A percentile compares a stretch with the other conserved stretches of the same genome.
These are phyloP conservation scores for Choiromyces venosus DNA, from an alignment of 495 filamentous ascomycete genomes.

Conservation along the genomic window DNA sequence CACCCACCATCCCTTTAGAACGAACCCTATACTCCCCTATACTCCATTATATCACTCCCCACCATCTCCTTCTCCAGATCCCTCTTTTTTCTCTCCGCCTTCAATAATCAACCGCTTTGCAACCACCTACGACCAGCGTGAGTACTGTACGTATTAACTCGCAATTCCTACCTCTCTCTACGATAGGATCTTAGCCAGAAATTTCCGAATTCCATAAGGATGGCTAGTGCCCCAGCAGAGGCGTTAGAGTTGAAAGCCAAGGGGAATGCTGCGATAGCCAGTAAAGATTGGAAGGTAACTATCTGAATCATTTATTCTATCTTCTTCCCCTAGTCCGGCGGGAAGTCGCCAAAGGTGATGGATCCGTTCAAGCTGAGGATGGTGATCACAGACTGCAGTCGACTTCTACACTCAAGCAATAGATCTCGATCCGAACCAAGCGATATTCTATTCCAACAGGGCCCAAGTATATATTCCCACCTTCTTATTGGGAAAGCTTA, in stretches of 20 bases:
- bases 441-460: constrained; percentile 86
- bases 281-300: constrained; percentile 68
- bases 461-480: constrained; percentile 63
- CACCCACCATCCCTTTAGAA: neutral
- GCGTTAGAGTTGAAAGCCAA: constrained; percentile 82
- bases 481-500: neutral
- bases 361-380: neutral
- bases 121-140: neutral
- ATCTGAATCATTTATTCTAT: neutral
- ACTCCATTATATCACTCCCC: neutral
- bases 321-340: neutral
- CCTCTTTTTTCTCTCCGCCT: neutral
- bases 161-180: neutral
- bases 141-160: neutral
- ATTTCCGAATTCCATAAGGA: constrained; percentile 3
- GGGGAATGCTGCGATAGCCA: constrained; percentile 86
- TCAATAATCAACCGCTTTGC: neutral
- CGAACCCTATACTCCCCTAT: neutral
- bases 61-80: neutral
- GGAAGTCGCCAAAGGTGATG: neutral
- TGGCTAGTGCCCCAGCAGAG: constrained; percentile 50
- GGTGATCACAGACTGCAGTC: constrained; percentile 54
- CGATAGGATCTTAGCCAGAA: neutral
- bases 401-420: constrained; percentile 89
- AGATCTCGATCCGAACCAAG: constrained; percentile 72